These are phyloP conservation scores for Rhododendron mucronatum DNA, from an alignment of 148 eudicot genomes.

Conservation along the genomic window DNA sequence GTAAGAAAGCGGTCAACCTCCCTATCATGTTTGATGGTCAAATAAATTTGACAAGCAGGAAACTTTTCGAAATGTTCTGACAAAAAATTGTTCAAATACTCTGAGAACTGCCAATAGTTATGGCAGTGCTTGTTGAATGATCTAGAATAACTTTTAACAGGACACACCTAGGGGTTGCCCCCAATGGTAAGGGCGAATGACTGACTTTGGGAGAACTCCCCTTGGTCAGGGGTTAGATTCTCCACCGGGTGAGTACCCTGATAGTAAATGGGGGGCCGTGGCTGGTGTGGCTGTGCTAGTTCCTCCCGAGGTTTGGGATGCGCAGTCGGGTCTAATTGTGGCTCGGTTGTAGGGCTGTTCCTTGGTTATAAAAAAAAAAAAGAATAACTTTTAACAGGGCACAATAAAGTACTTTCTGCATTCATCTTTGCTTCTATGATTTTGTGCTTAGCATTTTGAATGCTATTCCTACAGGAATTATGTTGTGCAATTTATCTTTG, in stretches of 20 bases:
- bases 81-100: background rate
- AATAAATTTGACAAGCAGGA: background rate
- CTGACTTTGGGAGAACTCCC: no score
- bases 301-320: no score
- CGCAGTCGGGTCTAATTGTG: no score
- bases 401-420: no score
- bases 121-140: background rate
- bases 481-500: constrained; percentile 35
- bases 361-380: no score
- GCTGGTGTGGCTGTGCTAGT: no score
- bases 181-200: no score
- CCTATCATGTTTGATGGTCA: background rate
- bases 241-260: no score
- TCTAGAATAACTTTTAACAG: background rate
- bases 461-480: constrained; percentile 25
- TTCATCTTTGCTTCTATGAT: background rate
- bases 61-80: background rate
- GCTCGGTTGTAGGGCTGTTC: no score
- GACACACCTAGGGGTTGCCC: no score
- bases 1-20: background rate
- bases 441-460: background rate
- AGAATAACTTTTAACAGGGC: background rate
- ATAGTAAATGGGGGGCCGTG: no score
- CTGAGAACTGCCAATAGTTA: background rate
- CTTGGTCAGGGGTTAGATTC: no score